Evolutionary conservation across 1,284 basidiomycete species (phyloP).

Genomic region (Ceratobasidium sp.): DNA sequence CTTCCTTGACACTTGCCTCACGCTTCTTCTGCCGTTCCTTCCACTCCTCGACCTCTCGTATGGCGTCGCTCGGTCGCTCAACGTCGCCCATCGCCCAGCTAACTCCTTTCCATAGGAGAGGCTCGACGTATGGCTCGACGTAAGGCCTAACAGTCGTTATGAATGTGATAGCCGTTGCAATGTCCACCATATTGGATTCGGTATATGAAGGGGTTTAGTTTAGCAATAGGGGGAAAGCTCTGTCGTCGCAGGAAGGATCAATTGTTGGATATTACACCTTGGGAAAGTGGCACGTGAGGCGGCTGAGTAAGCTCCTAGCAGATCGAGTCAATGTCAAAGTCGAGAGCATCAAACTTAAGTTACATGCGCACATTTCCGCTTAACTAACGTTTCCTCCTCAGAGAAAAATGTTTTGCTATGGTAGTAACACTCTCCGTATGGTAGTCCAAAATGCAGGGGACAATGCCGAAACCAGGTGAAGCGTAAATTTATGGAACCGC

Average conservation of each 20-base stretch:
- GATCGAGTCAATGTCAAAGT: too few relatives aligned
- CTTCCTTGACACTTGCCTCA: constrained; percentile 34
- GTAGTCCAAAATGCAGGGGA: too few relatives aligned
- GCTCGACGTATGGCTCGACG: constrained; percentile 35
- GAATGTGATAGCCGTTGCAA: constrained; percentile 26
- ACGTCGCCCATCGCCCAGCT: constrained; percentile 25
- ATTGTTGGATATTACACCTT: neutral
- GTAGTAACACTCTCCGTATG: too few relatives aligned
- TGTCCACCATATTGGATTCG: neutral
- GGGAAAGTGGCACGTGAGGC: neutral
- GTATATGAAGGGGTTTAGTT: neutral
- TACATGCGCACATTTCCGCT: too few relatives aligned
- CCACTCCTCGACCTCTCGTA: constrained; percentile 27
- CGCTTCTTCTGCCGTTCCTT: constrained; percentile 33
- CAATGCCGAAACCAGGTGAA: too few relatives aligned
- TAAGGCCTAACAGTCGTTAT: constrained; percentile 33
- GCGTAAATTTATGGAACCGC: too few relatives aligned
- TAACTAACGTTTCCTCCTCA: neutral
- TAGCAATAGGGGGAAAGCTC: neutral
- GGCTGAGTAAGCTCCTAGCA: too few relatives aligned
- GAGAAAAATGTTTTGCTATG: too few relatives aligned
- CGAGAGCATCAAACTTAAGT: too few relatives aligned
- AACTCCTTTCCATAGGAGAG: constrained; percentile 22
- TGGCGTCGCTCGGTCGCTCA: constrained; percentile 30
- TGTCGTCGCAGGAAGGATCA: neutral